phyloP scores from a whole-genome alignment of 2,329 filamentous ascomycete genomes.

The Fusarium buxicola region DNA sequence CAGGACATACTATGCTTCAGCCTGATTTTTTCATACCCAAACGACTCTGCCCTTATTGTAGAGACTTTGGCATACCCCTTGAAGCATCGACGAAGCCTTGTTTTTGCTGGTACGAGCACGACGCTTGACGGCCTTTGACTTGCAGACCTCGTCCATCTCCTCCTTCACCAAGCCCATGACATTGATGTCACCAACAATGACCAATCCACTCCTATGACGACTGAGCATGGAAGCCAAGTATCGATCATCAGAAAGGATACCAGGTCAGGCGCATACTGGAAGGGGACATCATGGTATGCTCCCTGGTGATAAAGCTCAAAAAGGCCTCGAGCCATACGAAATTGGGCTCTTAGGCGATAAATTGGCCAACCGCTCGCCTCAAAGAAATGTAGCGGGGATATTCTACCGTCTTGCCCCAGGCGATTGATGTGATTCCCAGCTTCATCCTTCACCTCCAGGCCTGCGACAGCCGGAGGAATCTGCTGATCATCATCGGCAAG shows the following conservation, averaged over 20 bases:
- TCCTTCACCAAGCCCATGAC: too few species aligned
- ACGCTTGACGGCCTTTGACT: too few species aligned
- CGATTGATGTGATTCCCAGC: slow-evolving; percentile 22
- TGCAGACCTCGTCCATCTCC: too few species aligned
- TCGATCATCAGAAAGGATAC: neutral
- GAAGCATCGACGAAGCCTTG: too few species aligned
- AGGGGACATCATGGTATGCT: slow-evolving; percentile 54
- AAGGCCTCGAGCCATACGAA: slow-evolving; percentile 34
- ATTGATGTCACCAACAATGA: slow-evolving; percentile 6
- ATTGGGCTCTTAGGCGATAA: slow-evolving; percentile 29
- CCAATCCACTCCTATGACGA: slow-evolving; percentile 1
- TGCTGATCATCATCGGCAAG: slow-evolving; percentile 38
- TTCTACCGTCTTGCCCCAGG: slow-evolving; percentile 1
- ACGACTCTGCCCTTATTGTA: too few species aligned
- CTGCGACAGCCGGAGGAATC: slow-evolving; percentile 20
- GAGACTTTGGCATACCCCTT: too few species aligned
- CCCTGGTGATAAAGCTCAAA: slow-evolving; percentile 26
- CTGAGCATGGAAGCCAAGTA: slow-evolving; percentile 1
- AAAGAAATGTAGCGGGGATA: slow-evolving; percentile 32
- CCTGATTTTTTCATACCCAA: too few species aligned
- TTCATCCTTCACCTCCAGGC: neutral
- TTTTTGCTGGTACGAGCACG: too few species aligned
- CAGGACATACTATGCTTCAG: too few species aligned
- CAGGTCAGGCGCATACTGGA: too few species aligned
- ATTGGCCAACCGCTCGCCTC: slow-evolving; percentile 26